A percentile compares a stretch with the other conserved stretches of the same genome.
Evolutionary conservation across 768 basidiomycete species (phyloP).

Genomic region (Mycena alexandri): DNA sequence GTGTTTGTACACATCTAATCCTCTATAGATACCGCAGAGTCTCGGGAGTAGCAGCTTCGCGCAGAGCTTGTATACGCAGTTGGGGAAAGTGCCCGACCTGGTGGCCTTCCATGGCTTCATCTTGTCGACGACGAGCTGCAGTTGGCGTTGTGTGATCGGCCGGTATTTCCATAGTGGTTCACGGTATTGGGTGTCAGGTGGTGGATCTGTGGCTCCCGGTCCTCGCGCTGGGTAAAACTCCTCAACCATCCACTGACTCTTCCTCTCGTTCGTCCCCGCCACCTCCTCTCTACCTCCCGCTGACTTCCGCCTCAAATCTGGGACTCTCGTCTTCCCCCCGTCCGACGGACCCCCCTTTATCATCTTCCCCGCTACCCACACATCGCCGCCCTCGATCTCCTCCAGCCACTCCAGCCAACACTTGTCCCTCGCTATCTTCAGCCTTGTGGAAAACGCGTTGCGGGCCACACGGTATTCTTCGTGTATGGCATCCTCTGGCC

Average conservation of each 20-base stretch:
- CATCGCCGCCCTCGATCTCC: background rate
- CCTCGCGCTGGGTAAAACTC: conserved; percentile 8
- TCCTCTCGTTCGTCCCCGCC: background rate
- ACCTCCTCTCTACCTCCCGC: background rate
- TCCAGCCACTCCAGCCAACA: background rate
- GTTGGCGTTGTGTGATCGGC: background rate
- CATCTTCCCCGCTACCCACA: background rate
- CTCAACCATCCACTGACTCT: conserved; percentile 20
- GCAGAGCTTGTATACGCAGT: conserved; percentile 40
- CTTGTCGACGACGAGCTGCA: conserved; percentile 27
- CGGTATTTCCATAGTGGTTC: background rate
- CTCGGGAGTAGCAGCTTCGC: conserved; percentile 17
- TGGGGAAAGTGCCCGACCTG: conserved; percentile 40
- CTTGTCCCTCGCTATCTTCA: background rate
- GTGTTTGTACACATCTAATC: too few relatives aligned
- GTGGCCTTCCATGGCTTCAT: conserved; percentile 46
- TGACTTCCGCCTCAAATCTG: conserved; percentile 1
- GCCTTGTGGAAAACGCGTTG: background rate
- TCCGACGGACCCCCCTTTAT: background rate
- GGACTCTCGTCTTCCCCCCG: conserved; percentile 2
- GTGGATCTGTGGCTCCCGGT: conserved; percentile 1
- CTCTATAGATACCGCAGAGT: conserved; percentile 40
- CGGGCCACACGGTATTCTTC: background rate
- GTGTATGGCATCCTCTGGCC: too few relatives aligned
- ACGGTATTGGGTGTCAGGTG: background rate